These are phyloP conservation scores for Paracoccidioides lutzii DNA, from an alignment of 2,329 filamentous ascomycete genomes.

Conservation along the genomic window DNA sequence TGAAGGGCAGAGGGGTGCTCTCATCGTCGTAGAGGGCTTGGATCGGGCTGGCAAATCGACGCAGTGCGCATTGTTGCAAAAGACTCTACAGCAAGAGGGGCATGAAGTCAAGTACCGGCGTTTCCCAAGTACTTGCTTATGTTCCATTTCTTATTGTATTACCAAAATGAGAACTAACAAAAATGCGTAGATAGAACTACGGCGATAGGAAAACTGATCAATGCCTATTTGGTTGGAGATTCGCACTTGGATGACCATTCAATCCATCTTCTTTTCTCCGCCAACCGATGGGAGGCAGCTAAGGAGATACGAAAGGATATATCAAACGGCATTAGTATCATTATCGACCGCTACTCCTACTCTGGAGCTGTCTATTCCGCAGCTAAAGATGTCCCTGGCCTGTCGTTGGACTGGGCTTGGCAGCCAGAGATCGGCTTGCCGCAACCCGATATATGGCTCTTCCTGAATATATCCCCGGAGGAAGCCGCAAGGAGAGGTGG, in stretches of 20 bases:
- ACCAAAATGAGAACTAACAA: slow-evolving; percentile 4
- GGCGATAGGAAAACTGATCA: slow-evolving; percentile 75
- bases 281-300: slow-evolving; percentile 71
- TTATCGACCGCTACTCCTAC: slow-evolving; percentile 92
- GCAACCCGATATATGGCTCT: slow-evolving; percentile 73
- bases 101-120: slow-evolving; percentile 45
- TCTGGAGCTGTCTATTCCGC: slow-evolving; percentile 87
- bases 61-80: slow-evolving; percentile 59
- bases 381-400: slow-evolving; percentile 61
- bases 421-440: slow-evolving; percentile 76
- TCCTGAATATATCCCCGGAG: slow-evolving; percentile 66
- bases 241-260: slow-evolving; percentile 71
- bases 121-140: slow-evolving; percentile 46
- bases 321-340: slow-evolving; percentile 54
- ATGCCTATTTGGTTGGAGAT: slow-evolving; percentile 62
- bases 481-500: slow-evolving; percentile 66
- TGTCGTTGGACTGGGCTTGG: slow-evolving; percentile 68
- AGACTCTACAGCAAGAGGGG: slow-evolving; percentile 39
- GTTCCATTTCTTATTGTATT: background rate
- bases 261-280: slow-evolving; percentile 80
- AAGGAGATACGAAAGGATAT: slow-evolving; percentile 37
- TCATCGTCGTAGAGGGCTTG: slow-evolving; percentile 77
- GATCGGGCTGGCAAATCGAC: slow-evolving; percentile 89
- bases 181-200: slow-evolving; percentile 57
- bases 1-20: slow-evolving; percentile 40